Percentiles rank a stretch among this genome's conserved stretches.
phyloP scores from a whole-genome alignment of 2,329 filamentous ascomycete species.

The Pseudophaeomoniella oleicola region DNA sequence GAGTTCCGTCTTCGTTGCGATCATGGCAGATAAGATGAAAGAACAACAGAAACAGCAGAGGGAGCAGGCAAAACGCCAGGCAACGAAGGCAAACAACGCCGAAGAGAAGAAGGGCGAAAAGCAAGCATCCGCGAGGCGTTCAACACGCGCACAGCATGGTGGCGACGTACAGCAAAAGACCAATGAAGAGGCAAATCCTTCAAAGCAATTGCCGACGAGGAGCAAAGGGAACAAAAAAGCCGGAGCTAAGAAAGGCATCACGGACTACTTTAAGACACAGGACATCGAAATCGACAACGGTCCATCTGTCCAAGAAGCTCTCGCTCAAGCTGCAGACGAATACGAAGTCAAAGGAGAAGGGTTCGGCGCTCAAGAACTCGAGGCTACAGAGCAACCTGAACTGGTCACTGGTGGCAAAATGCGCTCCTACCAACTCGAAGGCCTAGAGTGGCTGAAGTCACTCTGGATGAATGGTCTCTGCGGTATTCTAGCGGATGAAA shows the following conservation, averaged over 20 bases:
- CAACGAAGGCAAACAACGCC: constrained; percentile 17
- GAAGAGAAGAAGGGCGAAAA: constrained; percentile 15
- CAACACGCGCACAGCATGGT: constrained; percentile 5
- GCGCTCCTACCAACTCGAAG: constrained; percentile 88
- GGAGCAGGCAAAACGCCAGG: constrained; percentile 24
- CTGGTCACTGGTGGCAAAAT: constrained; percentile 78
- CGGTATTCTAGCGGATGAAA: constrained; percentile 84
- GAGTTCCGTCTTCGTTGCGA: constrained; percentile 32
- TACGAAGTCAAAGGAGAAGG: constrained; percentile 44
- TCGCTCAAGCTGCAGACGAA: constrained; percentile 43
- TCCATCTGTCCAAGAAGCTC: constrained; percentile 39
- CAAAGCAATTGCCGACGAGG: not conserved
- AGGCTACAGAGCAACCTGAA: constrained; percentile 73
- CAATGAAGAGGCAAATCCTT: not conserved
- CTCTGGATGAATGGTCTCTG: constrained; percentile 82
- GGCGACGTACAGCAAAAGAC: not conserved
- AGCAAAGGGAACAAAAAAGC: not conserved
- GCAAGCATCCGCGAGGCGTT: constrained; percentile 9
- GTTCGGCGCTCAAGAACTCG: constrained; percentile 51
- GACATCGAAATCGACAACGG: constrained; percentile 39
- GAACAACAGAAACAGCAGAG: constrained; percentile 26
- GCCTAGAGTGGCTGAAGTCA: constrained; percentile 78
- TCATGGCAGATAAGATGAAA: constrained; percentile 35
- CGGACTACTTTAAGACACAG: constrained; percentile 19
- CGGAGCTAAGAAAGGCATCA: not conserved